Percentiles rank a stretch among this genome's conserved stretches.
Conservation (phyloP, 345 rosid genomes). For the Linum tenue region DNA sequence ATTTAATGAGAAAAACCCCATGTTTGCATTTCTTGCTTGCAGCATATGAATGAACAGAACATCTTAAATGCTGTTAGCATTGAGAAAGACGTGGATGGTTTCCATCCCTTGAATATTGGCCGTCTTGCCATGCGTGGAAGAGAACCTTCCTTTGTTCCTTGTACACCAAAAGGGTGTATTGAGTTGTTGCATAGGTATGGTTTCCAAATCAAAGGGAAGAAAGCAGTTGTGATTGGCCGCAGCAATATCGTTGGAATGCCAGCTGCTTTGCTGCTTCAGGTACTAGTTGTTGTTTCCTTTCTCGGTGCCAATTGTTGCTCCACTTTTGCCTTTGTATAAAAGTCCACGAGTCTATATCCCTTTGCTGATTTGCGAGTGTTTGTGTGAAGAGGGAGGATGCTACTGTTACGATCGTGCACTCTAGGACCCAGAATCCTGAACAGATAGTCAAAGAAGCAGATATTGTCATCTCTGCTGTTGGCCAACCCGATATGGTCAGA, state of each 20-base stretch:
- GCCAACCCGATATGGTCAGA: slow-evolving; percentile 71
- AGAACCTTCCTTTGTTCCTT: slow-evolving; percentile 72
- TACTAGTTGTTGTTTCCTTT: slow-evolving; percentile 17
- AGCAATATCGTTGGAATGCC: slow-evolving; percentile 97
- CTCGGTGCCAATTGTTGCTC: background rate
- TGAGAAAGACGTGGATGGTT: slow-evolving; percentile 88
- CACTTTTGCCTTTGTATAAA: background rate
- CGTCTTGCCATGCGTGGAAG: slow-evolving; percentile 79
- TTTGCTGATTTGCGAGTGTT: background rate
- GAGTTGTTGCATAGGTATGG: slow-evolving; percentile 70
- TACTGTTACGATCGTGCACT: slow-evolving; percentile 62
- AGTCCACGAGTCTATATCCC: background rate
- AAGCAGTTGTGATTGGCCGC: slow-evolving; percentile 77
- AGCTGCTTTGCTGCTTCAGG: slow-evolving; percentile 77
- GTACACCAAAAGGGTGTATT: slow-evolving; percentile 91
- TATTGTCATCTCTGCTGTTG: slow-evolving; percentile 68
- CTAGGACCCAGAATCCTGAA: slow-evolving; percentile 71
- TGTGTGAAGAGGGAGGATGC: slow-evolving; percentile 68
- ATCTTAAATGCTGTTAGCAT: slow-evolving; percentile 62
- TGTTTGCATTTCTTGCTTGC: slow-evolving; percentile 13
- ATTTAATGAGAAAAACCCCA: background rate
- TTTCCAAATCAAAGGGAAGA: slow-evolving; percentile 67
- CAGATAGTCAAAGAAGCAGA: slow-evolving; percentile 67
- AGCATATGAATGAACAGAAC: slow-evolving; percentile 77
- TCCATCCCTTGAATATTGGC: slow-evolving; percentile 81